Evolutionary conservation across 495 filamentous ascomycete genomes (phyloP), one percentile per base, ranked within the genome.

Genomic region (Xanthoparmelia taractica): DNA sequence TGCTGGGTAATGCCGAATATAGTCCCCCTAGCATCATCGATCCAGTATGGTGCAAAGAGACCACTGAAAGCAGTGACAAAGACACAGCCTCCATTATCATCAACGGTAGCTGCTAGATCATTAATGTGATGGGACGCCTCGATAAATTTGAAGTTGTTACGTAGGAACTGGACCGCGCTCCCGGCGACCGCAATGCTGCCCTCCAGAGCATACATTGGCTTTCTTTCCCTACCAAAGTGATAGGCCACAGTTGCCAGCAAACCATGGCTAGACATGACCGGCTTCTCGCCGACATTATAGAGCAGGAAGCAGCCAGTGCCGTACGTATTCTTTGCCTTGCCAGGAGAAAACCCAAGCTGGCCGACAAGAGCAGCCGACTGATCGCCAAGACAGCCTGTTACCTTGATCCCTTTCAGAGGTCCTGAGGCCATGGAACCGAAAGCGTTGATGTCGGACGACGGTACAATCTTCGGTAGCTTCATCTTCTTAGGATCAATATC

Each of bases 21-120:
- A 2, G 92, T 96, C 59, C 93, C 93, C 74, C 92, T 87, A 38
- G 91, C 92, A 75, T 96, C 91, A 73, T 96, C 93, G 65, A 96
- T 96, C 93, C 93, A 97, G 73, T 96, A 96, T n/a, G 93, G 93
- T 23, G 93, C 93, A 73, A 96, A 96, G 1, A 97, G 80, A 65
- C 93, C 93, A 77, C 89, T 94, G 73, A 97, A 97, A 1, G 93
- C 93, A 37, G 93, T 96, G 56, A 97, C 93, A 70, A 97, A 97
- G 8, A 95, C 83, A 43, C 92, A 90, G 31, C 93, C 93, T 65
- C 93, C 93, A 63, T 85, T 96, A 67, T 97, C 90, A n/a, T 86
- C 72, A 1, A 96, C 93, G 2, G 82, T 87, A 58, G 82, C 84
- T 12, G 93, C 93, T 54, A 96, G 75, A 59, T 93, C 87, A 63